Evolutionary conservation across 169 alveolate species (phyloP).

Genomic region (Plasmodium falciparum): DNA sequence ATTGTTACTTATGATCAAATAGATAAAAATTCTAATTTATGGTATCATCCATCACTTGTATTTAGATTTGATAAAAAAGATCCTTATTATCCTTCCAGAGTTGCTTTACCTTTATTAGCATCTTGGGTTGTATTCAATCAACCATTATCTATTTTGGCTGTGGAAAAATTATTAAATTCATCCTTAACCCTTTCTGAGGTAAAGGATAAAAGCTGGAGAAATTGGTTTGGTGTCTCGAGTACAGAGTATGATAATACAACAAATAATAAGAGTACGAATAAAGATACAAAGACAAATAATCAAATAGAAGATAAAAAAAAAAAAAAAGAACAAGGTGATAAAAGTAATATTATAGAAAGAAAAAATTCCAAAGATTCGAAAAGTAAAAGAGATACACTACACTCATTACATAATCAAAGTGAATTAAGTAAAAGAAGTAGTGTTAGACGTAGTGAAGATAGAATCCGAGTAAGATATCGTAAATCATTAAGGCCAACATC

Average conservation of each 20-base stretch:
- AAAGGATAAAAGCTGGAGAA: conserved; percentile 75
- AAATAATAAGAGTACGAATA: conserved; percentile 9
- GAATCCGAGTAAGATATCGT: conserved; percentile 64
- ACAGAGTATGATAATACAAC: conserved; percentile 39
- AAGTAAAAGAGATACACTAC: conserved; percentile 12
- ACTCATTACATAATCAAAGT: conserved; percentile 20
- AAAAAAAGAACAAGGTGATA: conserved; percentile 7
- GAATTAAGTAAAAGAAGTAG: conserved; percentile 47
- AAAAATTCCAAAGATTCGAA: background rate
- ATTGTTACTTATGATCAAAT: conserved; percentile 87
- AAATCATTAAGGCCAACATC: conserved; percentile 93
- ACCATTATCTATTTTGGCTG: conserved; percentile 90
- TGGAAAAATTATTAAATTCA: conserved; percentile 83
- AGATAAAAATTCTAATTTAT: conserved; percentile 89
- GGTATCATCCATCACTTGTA: conserved; percentile 93
- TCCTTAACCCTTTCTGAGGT: conserved; percentile 45
- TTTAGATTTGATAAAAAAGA: conserved; percentile 90
- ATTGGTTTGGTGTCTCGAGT: conserved; percentile 75
- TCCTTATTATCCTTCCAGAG: conserved; percentile 93
- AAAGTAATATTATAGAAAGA: background rate
- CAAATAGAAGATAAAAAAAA: conserved; percentile 13
- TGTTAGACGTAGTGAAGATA: conserved; percentile 59
- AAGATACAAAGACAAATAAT: conserved; percentile 10
- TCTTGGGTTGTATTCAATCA: conserved; percentile 91
- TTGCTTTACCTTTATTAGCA: conserved; percentile 91